phyloP scores from a whole-genome alignment of 768 basidiomycete genomes.

The Rhizopogon salebrosus region DNA sequence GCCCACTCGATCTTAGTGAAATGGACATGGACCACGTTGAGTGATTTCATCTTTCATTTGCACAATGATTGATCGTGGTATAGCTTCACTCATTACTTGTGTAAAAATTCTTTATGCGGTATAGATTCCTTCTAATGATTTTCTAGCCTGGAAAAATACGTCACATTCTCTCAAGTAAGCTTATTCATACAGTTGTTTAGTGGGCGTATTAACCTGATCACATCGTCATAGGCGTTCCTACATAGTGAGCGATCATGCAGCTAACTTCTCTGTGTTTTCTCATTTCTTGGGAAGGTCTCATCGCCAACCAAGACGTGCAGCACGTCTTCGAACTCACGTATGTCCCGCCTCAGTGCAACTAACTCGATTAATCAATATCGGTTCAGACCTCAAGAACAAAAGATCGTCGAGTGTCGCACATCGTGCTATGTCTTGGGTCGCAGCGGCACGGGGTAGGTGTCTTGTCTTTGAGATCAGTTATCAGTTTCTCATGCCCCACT shows the following conservation, averaged over 20 bases:
- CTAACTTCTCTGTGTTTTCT: neutral
- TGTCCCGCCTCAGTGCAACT: neutral
- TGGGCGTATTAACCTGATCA: neutral
- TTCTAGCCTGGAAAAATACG: conserved; percentile 30
- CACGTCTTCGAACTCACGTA: conserved; percentile 24
- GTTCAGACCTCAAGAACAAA: conserved; percentile 40
- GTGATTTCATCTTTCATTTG: neutral
- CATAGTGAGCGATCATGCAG: conserved; percentile 10
- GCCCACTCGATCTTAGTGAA: conserved; percentile 31
- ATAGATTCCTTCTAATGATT: conserved; percentile 35
- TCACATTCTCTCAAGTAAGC: conserved; percentile 24
- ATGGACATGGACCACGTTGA: conserved; percentile 46
- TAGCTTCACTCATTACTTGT: conserved; percentile 58
- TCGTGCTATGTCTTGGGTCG: conserved; percentile 67
- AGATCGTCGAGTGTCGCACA: conserved; percentile 51
- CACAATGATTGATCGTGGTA: neutral
- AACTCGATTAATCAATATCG: conserved; percentile 11
- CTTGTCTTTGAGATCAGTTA: neutral
- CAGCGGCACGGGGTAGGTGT: conserved; percentile 65
- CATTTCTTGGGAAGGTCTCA: conserved; percentile 12
- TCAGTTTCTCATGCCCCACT: neutral
- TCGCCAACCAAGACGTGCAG: conserved; percentile 18
- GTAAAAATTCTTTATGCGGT: conserved; percentile 27
- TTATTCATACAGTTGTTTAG: neutral
- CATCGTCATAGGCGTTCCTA: conserved; percentile 14